phyloP scores from a whole-genome alignment of 768 basidiomycete genomes.

The Amanita pallidorosea region DNA sequence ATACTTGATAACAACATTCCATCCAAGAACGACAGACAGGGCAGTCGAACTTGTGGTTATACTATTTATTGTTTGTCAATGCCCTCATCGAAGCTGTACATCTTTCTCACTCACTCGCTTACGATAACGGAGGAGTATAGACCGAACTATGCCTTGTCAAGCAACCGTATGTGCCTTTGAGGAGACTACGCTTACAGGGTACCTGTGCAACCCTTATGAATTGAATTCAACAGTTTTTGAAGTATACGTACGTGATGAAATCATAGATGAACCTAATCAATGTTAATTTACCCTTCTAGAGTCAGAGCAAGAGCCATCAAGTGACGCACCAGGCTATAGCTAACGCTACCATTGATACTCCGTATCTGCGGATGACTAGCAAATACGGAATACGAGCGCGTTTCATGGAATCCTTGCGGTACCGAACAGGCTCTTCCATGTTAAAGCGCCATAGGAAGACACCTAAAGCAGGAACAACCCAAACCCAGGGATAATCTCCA shows the following conservation, averaged over 20 bases:
- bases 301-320: neutral
- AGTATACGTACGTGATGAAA: constrained; percentile 53
- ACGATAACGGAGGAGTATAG: constrained; percentile 75
- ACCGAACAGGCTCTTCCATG: constrained; percentile 74
- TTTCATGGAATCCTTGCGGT: constrained; percentile 73
- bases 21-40: constrained; percentile 62
- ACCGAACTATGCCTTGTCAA: constrained; percentile 43
- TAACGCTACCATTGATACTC: constrained; percentile 62
- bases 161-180: neutral
- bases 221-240: neutral
- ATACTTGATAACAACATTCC: constrained; percentile 80
- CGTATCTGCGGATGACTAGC: constrained; percentile 74
- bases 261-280: constrained; percentile 61
- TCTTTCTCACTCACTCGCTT: constrained; percentile 32
- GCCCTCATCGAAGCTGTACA: neutral
- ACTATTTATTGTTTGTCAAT: constrained; percentile 25
- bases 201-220: constrained; percentile 23
- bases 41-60: constrained; percentile 44
- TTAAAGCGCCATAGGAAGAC: constrained; percentile 83
- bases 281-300: neutral
- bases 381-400: constrained; percentile 60
- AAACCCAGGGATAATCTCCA: constrained; percentile 83
- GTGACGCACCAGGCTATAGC: constrained; percentile 56
- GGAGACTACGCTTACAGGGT: constrained; percentile 39
- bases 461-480: constrained; percentile 71